Evolutionary conservation across 1,284 basidiomycete species (phyloP), one percentile per base, ranked within the genome.

Genomic region (Fomitopsis pinicola): DNA sequence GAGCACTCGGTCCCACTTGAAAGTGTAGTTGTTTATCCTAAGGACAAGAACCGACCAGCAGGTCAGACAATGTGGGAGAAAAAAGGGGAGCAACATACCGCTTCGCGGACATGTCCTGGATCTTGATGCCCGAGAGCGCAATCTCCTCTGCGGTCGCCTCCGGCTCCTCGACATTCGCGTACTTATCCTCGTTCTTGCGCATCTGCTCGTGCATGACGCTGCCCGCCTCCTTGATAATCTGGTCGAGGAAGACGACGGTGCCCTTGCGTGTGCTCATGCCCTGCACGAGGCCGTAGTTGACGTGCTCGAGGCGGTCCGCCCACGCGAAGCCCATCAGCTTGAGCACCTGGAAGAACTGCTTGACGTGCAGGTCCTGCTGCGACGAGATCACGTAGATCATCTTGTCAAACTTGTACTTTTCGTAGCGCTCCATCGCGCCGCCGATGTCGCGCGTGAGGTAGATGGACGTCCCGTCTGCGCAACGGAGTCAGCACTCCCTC

Each of bases 181-280:
- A 98, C 78, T 99, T 99, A 62, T 87, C 94, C 76, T 94, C 91
- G 73, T 98, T 98, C 76, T 89, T 90, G 75, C 81, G 83, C 97
- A 99, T 99, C 74, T 97, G 94, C 65, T 96, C 94, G 77, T 95
- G 94, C 97, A 99, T 99, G 62, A 92, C 89, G 59, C 86, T 83
- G 26, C 88, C 85, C 0, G 97, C 95, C 73, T 97, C 95, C 68
- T 90, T 85, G 71, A 99, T 90, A 70, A 99, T 98, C 75, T 98
- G 85, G 72, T 98, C 91, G 45, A 99, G 80, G 85, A 98, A 98
- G 54, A 98, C 95, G 54, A 94, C 96, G 0, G 94, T 98, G 55
- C 97, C 97, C 76, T 90, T 95, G 61, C 97, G 89, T n/a, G 97
- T 99, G 69, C 94, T 97, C 97, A 99, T 99, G 62, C 97, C 97